phyloP scores from a whole-genome alignment of 768 basidiomycete genomes.

The Boletus rubropictus region DNA sequence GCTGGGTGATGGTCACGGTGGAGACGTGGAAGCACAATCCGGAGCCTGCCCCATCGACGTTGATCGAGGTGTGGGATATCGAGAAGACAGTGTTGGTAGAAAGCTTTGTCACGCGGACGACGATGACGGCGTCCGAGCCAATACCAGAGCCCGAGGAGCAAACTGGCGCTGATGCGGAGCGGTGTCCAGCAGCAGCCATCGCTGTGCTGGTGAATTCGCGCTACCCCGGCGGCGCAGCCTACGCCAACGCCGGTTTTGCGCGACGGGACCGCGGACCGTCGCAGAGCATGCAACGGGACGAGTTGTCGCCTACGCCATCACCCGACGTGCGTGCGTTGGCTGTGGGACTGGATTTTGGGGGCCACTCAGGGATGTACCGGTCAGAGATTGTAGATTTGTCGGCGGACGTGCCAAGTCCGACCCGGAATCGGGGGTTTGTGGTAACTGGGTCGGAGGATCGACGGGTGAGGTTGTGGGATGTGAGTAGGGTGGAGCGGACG shows the following conservation, averaged over 20 bases:
- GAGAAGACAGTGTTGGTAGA: constrained; percentile 78
- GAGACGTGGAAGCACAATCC: constrained; percentile 42
- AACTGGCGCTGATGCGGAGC: constrained; percentile 50
- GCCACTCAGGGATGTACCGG: constrained; percentile 49
- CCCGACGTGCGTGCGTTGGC: constrained; percentile 67
- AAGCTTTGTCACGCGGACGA: constrained; percentile 59
- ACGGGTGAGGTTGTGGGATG: constrained; percentile 83
- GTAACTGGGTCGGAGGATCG: constrained; percentile 89
- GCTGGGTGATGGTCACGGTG: constrained; percentile 84
- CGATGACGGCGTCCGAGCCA: constrained; percentile 40
- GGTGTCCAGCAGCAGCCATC: constrained; percentile 66
- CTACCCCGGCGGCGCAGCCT: constrained; percentile 37
- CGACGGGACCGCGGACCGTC: constrained; percentile 31
- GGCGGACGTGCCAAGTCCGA: constrained; percentile 35
- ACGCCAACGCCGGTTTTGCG: constrained; percentile 11
- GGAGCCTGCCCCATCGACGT: constrained; percentile 39
- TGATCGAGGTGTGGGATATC: constrained; percentile 91
- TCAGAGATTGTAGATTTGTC: constrained; percentile 45
- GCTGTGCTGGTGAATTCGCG: constrained; percentile 72
- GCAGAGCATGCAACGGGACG: constrained; percentile 31
- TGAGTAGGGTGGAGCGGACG: constrained; percentile 66
- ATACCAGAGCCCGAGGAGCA: constrained; percentile 50
- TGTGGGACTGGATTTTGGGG: constrained; percentile 74
- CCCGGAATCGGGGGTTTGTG: constrained; percentile 63
- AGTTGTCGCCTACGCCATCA: constrained; percentile 42